Base-by-base conservation (phyloP, 257 asterid genomes). In the Solanum sejunctum region DNA sequence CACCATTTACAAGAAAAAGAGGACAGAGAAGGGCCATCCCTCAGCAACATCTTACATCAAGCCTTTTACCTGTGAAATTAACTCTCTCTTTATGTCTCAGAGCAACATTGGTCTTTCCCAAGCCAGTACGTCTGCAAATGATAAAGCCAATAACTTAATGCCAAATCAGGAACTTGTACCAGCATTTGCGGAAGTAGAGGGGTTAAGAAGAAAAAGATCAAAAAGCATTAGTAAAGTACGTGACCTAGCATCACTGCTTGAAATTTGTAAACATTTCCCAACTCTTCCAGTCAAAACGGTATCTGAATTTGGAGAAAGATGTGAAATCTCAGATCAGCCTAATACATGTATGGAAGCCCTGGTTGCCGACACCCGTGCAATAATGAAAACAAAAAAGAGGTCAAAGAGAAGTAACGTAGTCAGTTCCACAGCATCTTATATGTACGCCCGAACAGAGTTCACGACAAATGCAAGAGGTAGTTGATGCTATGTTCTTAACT, bases 1-100 rank as follows among this genome's bases (percentile, higher is more conserved):
- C 58, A 72, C 84, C 69, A 93, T 87, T 71, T 90, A 55, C 82
- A 93, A 93, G 93, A 96, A 91, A 86, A 93, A 84, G 91, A 93
- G 98, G 89, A 92, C 91, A 7, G 92, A 88, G 87, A 91, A 89
- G 89, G 84, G 83, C 52, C 85, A 87, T 15, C 82, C 61, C 86
- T 70, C 89, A 56, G 90, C 85, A 67, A 60, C 88, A 69, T 88
- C 92, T 85, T 84, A 86, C 89, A 77, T 49, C 63, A 86, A 83
- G 49, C 80, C 64, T 21, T 84, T 85, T 81, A 26, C 88, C 61
- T 52, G 92, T 67, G 84, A 86, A 47, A 52, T 90, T 67, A 82
- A 70, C 87, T 88, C 67, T 84, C 84, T 85, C 84, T 84, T 81
- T 83, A 80, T 52, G 81, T 32, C 84, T 66, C 92, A 85, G 49